Evolutionary conservation across 202 grass and related monocot species (phyloP), one percentile per base, ranked within the genome.

Genomic region (Elaeis oleifera): DNA sequence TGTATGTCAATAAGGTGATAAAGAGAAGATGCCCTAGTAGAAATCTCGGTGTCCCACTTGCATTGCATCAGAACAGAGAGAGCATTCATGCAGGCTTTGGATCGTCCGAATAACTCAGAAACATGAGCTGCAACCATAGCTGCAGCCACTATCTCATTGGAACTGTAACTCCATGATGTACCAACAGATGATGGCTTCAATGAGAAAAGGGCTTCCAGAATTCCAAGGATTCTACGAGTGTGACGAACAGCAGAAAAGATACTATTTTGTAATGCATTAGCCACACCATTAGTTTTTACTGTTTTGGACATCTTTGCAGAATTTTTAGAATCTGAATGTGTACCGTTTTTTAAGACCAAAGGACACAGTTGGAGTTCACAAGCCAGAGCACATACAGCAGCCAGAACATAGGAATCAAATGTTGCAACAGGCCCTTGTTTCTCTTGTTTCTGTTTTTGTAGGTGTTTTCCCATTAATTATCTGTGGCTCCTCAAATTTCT

Each of bases 61-160:
- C 94, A 99, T 65, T 57, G 66, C 88, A 84, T 94, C 59, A 99
- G 57, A 23, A 76, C 16, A 73, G 94, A 89, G 50, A 99, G 68
- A 32, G 94, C 80, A 77, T 82, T 94, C 84, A 80, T 82, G 85
- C 94, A 99, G 20, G 94, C 77, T 72, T 90, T 99, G 5, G 85
- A 99, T 49, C 85, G 78, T 23, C 85, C 81, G 78, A 99, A 99
- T 57, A 94, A 69, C 71, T 99, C 94, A 61, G 94, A 92, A 83
- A 99, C 94, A 58, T 99, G 94, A 65, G 94, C 94, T 58, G 94
- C 94, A 78, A 99, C 94, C 94, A 99, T 99, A 69, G 94, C 94
- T 16, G 94, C 94, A 56, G 94, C 94, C 59, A 99, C 88, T 63
- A 99, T 99, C 83, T 99, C 94, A 74, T 99, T 92, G 79, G 94